These are phyloP conservation scores for Carex pumila DNA, from an alignment of 176 grass and related monocot species.

Conservation along the genomic window DNA sequence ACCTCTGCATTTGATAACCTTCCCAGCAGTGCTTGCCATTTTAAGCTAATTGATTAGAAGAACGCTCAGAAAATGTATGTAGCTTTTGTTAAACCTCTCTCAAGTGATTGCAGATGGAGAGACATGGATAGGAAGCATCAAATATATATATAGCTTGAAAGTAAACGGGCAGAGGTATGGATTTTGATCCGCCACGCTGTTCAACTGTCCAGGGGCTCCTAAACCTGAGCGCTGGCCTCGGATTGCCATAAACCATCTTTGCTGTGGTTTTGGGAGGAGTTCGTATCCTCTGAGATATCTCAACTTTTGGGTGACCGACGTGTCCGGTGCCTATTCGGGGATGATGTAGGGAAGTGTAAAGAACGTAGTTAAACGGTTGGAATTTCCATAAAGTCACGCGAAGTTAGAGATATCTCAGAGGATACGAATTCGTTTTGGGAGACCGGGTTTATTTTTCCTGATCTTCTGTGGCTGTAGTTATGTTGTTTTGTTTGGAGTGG, in stretches of 20 bases:
- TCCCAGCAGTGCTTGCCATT: conserved; percentile 61
- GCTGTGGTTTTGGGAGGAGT: background rate
- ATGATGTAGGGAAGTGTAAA: too few relatives aligned
- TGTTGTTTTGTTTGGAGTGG: background rate
- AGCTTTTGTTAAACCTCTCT: background rate
- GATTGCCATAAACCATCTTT: background rate
- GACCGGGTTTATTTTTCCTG: background rate
- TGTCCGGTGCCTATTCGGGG: too few relatives aligned
- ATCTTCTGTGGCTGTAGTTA: background rate
- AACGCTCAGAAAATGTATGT: background rate
- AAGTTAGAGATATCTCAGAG: too few relatives aligned
- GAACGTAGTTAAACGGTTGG: too few relatives aligned
- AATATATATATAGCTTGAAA: conserved; percentile 13
- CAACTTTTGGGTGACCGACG: too few relatives aligned
- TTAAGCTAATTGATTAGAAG: background rate
- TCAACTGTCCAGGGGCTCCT: background rate
- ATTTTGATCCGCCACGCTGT: background rate
- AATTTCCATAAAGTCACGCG: too few relatives aligned
- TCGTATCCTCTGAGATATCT: too few relatives aligned
- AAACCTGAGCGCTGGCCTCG: background rate
- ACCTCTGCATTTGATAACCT: conserved; percentile 83
- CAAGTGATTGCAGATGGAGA: conserved; percentile 14
- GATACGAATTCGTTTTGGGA: background rate
- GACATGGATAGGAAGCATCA: background rate
- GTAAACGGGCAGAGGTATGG: background rate